Evolutionary conservation across 2,329 filamentous ascomycete genomes (phyloP).

Genomic region (Neofusicoccum umdonicola): DNA sequence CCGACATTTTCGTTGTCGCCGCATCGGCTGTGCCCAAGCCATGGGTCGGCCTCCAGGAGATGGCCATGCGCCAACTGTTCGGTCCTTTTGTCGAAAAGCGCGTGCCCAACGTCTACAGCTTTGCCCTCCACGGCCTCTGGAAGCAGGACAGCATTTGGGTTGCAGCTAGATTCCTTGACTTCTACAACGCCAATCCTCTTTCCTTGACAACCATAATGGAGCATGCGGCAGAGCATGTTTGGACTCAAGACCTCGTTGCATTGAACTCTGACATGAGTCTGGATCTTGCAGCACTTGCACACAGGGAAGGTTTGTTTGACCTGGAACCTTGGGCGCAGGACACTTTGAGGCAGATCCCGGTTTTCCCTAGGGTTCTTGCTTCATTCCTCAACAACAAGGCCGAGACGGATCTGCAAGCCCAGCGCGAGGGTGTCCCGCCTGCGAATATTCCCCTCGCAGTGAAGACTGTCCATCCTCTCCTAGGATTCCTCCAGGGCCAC

Average conservation of each 20-base stretch:
- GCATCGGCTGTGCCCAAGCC: conserved; percentile 75
- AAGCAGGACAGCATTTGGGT: conserved; percentile 88
- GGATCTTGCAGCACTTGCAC: conserved; percentile 81
- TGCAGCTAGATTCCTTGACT: conserved; percentile 72
- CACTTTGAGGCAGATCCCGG: conserved; percentile 62
- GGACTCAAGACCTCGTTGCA: conserved; percentile 78
- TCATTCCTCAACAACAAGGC: conserved; percentile 86
- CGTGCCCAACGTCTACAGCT: conserved; percentile 69
- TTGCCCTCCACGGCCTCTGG: conserved; percentile 90
- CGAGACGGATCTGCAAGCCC: conserved; percentile 71
- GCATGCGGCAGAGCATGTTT: conserved; percentile 76
- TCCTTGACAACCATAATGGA: conserved; percentile 70
- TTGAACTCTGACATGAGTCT: conserved; percentile 81
- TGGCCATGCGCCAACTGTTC: conserved; percentile 75
- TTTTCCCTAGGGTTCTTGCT: conserved; percentile 68
- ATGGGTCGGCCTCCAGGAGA: conserved; percentile 71
- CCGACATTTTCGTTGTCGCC: conserved; percentile 76
- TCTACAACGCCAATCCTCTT: conserved; percentile 68
- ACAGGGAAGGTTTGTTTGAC: conserved; percentile 77
- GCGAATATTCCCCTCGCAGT: conserved; percentile 76
- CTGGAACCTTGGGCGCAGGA: conserved; percentile 76
- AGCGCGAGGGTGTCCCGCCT: conserved; percentile 66
- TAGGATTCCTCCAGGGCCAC: conserved; percentile 68
- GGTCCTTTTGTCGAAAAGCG: conserved; percentile 79
- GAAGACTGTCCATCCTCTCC: conserved; percentile 76